A percentile compares a stretch with the other conserved stretches of the same genome.
Conservation (phyloP, 2,329 filamentous ascomycete species). For the Biscogniauxia sp. region DNA sequence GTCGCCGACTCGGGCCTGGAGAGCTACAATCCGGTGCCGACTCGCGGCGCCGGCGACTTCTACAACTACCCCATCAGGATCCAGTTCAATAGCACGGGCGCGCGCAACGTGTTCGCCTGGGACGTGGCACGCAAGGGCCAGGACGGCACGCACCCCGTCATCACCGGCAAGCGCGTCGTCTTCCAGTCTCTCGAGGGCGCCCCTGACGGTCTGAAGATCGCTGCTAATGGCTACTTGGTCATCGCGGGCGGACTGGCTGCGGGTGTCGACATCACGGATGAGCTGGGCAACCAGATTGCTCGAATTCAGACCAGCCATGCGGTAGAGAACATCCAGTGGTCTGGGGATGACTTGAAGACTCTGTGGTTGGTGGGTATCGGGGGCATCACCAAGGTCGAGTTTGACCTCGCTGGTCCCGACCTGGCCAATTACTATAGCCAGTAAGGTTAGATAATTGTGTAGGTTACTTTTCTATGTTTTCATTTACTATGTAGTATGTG, state of each 20-base stretch:
- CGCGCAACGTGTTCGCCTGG: conserved; percentile 38
- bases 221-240: conserved; percentile 39
- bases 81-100: conserved; percentile 8
- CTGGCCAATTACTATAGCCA: conserved; percentile 3
- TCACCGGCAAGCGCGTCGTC: conserved; percentile 37
- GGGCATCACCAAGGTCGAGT: conserved; percentile 6
- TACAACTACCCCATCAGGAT: conserved; percentile 10
- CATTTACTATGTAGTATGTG: neutral
- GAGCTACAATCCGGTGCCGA: conserved; percentile 20
- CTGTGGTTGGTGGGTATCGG: conserved; percentile 7
- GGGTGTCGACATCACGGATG: conserved; percentile 40
- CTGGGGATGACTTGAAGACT: conserved; percentile 30
- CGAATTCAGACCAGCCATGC: conserved; percentile 42
- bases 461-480: neutral
- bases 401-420: conserved; percentile 7
- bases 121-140: conserved; percentile 25
- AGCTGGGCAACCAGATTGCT: conserved; percentile 35
- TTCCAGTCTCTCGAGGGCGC: conserved; percentile 38
- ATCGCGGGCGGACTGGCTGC: conserved; percentile 28
- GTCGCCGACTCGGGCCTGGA: conserved; percentile 38
- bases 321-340: conserved; percentile 44
- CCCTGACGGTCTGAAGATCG: conserved; percentile 42
- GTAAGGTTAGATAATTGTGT: neutral
- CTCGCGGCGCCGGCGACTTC: conserved; percentile 20
- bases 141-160: conserved; percentile 29